A percentile compares a stretch with the other conserved stretches of the same genome.
These are phyloP conservation scores for Rasamsonia emersonii DNA, from an alignment of 2,329 filamentous ascomycete species.

Conservation along the genomic window DNA sequence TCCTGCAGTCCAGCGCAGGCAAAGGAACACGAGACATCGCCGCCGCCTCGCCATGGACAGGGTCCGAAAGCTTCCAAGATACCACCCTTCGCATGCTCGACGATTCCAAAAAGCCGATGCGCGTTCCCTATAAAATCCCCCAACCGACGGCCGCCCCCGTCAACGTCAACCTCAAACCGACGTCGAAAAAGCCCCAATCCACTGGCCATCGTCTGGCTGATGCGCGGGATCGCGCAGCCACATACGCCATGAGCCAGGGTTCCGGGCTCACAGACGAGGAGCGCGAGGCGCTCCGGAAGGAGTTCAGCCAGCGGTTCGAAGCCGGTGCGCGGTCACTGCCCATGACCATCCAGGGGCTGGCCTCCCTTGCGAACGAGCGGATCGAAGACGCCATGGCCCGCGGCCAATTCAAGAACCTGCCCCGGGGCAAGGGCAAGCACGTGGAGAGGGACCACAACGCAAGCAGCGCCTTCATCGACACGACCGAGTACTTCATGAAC, in stretches of 20 bases:
- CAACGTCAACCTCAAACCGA: conserved; percentile 38
- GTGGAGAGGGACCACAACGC: conserved; percentile 68
- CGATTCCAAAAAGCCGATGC: conserved; percentile 51
- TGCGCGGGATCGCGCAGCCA: conserved; percentile 50
- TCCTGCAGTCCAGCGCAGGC: conserved; percentile 50
- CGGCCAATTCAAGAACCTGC: conserved; percentile 81
- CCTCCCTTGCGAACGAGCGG: conserved; percentile 76
- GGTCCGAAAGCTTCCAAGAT: conserved; percentile 65
- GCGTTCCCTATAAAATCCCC: conserved; percentile 34
- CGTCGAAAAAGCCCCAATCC: conserved; percentile 34
- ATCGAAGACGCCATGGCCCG: conserved; percentile 91
- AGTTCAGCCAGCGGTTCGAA: conserved; percentile 73
- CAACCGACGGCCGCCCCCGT: conserved; percentile 29
- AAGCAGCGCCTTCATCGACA: conserved; percentile 84
- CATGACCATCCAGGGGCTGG: conserved; percentile 66
- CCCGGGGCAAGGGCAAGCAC: conserved; percentile 64
- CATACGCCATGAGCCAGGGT: conserved; percentile 47
- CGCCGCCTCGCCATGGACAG: conserved; percentile 64
- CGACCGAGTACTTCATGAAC: conserved; percentile 96
- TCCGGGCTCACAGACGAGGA: conserved; percentile 60
- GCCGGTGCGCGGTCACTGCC: conserved; percentile 66
- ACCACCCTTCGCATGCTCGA: conserved; percentile 71
- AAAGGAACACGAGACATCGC: conserved; percentile 61
- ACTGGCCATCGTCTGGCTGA: conserved; percentile 46
- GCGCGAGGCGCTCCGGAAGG: conserved; percentile 58